Base-by-base conservation (phyloP, 805 yeast genomes). In the Nakazawaea wyomingensis region DNA sequence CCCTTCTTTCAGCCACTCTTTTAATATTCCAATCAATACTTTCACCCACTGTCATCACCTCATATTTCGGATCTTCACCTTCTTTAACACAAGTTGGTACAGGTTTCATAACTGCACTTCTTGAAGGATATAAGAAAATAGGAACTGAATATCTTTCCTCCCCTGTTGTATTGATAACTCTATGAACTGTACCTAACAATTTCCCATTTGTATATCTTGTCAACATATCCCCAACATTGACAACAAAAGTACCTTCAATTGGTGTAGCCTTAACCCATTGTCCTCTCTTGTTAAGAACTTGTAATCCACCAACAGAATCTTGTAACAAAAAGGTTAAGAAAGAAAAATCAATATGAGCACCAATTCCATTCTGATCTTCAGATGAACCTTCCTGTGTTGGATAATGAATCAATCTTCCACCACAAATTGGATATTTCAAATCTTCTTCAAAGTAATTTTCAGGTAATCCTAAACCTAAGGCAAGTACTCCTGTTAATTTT, bases 261-360 rank as follows among this genome's bases (percentile, higher is more conserved):
- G 63, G 63, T 11, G 67, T 64, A 3, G 60, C 69, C 32, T 56
- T 53, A 16, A 64, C 53, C 54, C 57, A 57, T 22, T 62, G 59
- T 8, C 60, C 61, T 7, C 52, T 42, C 26, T 58, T 54, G 41
- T 58, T 56, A 30, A 62, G 55, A 10, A 67, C 71, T 46, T 67
- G 66, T 19, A 67, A 50, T 2, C 71, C 72, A 3, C 67, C 66
- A 34, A 60, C 57, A 17, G 51, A 48, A 40, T 63, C 71, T 40
- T 63, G 68, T 37, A 54, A 46, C 14, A 65, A 48, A 48, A 66
- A 54, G 0, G 71, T 66, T 31, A 66, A 43, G 10, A 60, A 54
- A 14, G 62, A 67, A 45, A 62, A 63, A 44, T 66, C 71, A 3
- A 68, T 63, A 46, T 66, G 71, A 2, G 69, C 65, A 6, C 67